These are phyloP conservation scores for Phytophthora ramorum DNA, from an alignment of 352 stramenopile genomes.

Conservation along the genomic window DNA sequence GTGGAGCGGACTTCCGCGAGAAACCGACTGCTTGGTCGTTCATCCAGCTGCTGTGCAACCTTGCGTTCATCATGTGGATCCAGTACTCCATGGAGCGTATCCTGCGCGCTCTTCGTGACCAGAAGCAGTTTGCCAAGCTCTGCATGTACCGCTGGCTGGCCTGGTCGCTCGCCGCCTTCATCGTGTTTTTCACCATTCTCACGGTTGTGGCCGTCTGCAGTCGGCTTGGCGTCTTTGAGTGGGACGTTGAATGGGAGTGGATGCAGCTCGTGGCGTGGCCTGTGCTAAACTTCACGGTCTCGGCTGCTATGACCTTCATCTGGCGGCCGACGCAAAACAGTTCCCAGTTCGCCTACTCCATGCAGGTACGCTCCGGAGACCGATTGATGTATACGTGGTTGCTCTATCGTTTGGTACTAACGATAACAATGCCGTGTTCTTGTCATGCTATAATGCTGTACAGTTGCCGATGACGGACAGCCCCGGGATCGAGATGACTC, in stretches of 20 bases:
- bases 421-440: background rate
- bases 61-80: slow-evolving; percentile 93
- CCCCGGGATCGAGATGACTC: slow-evolving; percentile 66
- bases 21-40: slow-evolving; percentile 88
- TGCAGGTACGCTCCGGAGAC: slow-evolving; percentile 55
- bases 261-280: slow-evolving; percentile 92
- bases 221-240: slow-evolving; percentile 87
- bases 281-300: slow-evolving; percentile 92
- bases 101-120: slow-evolving; percentile 75
- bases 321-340: slow-evolving; percentile 89
- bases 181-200: slow-evolving; percentile 90
- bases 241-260: slow-evolving; percentile 92
- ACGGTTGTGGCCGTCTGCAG: slow-evolving; percentile 85
- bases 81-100: slow-evolving; percentile 89
- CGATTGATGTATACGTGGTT: background rate
- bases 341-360: slow-evolving; percentile 88
- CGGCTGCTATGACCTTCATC: slow-evolving; percentile 89
- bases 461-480: slow-evolving; percentile 80
- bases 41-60: slow-evolving; percentile 86
- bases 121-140: slow-evolving; percentile 92
- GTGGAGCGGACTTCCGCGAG: slow-evolving; percentile 78
- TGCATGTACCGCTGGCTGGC: slow-evolving; percentile 89
- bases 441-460: too few species aligned
- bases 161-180: slow-evolving; percentile 83
- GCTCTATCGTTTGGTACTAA: slow-evolving; percentile 40